These are phyloP conservation scores for Colletotrichum truncatum DNA, from an alignment of 2,329 filamentous ascomycete species.

Conservation along the genomic window DNA sequence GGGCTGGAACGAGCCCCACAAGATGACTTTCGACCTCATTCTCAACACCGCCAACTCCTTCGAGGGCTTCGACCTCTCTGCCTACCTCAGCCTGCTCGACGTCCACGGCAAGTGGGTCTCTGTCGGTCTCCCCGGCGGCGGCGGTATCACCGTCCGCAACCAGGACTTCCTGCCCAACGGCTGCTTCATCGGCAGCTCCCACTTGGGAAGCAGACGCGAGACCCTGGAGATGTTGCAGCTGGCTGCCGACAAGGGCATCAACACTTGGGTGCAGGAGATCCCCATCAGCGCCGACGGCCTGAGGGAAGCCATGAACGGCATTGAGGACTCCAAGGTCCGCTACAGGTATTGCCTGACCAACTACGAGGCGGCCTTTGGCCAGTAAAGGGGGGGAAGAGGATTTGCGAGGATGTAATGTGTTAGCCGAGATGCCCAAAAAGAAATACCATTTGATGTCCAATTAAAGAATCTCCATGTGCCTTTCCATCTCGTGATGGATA, in stretches of 20 bases:
- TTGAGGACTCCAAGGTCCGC: conserved; percentile 75
- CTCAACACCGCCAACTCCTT: conserved; percentile 78
- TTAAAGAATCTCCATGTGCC: no score
- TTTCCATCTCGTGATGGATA: no score
- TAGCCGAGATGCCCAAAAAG: conserved; percentile 1
- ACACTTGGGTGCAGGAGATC: conserved; percentile 78
- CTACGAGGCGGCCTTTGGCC: conserved; percentile 74
- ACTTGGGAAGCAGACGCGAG: conserved; percentile 76
- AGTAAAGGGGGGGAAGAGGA: conserved; percentile 37
- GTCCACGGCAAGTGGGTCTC: conserved; percentile 84
- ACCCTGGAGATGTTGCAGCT: conserved; percentile 77
- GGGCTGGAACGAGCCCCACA: conserved; percentile 65
- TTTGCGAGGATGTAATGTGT: neutral
- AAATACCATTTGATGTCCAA: conserved; percentile 17
- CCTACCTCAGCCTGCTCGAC: conserved; percentile 83
- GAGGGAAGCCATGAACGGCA: conserved; percentile 72
- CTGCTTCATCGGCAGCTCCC: conserved; percentile 75
- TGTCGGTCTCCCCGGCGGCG: conserved; percentile 82
- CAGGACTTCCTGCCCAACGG: conserved; percentile 82
- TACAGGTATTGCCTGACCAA: conserved; percentile 81
- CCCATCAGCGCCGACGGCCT: conserved; percentile 78
- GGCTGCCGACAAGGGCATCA: conserved; percentile 74
- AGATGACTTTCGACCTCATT: conserved; percentile 78
- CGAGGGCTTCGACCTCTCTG: conserved; percentile 71
- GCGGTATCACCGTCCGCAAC: conserved; percentile 75